Evolutionary conservation across 805 yeast species (phyloP).

Genomic region (Cyberlindnera japonica): DNA sequence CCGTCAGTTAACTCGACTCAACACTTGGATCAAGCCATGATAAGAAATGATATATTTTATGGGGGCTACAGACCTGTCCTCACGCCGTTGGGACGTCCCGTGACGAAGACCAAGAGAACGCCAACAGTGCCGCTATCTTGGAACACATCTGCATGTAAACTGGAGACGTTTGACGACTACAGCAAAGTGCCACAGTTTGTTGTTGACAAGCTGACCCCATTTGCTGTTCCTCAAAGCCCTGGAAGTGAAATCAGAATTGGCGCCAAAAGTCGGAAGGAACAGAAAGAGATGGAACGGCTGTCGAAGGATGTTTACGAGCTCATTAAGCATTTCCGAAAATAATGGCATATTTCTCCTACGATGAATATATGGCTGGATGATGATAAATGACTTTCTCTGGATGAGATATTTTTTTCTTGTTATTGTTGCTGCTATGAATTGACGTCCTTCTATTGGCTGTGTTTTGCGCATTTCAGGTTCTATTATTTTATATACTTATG

Average conservation of each 20-base stretch:
- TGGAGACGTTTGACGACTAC: slow-evolving; percentile 25
- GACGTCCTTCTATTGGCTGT: too few relatives aligned
- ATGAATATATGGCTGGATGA: background rate
- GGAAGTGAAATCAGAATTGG: slow-evolving; percentile 27
- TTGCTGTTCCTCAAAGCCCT: slow-evolving; percentile 21
- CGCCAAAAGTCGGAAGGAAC: slow-evolving; percentile 22
- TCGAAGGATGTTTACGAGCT: slow-evolving; percentile 23
- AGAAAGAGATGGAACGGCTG: slow-evolving; percentile 20
- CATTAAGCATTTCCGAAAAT: slow-evolving; percentile 21
- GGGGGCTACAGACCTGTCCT: slow-evolving; percentile 27
- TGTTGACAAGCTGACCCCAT: slow-evolving; percentile 25
- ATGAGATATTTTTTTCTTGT: background rate
- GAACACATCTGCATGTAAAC: slow-evolving; percentile 25
- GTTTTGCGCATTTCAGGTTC: too few relatives aligned
- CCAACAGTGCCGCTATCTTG: slow-evolving; percentile 25
- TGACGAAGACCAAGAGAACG: slow-evolving; percentile 14
- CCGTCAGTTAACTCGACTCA: slow-evolving; percentile 27
- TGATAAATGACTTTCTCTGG: background rate
- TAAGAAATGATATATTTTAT: slow-evolving; percentile 23
- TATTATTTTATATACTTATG: too few relatives aligned
- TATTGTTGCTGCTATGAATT: too few relatives aligned
- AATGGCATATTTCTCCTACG: background rate
- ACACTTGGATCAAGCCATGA: slow-evolving; percentile 19
- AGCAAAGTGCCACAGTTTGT: slow-evolving; percentile 27
- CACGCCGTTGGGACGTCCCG: slow-evolving; percentile 24